Conservation (phyloP, 331 rosid genomes). For the Saraca asoca region DNA sequence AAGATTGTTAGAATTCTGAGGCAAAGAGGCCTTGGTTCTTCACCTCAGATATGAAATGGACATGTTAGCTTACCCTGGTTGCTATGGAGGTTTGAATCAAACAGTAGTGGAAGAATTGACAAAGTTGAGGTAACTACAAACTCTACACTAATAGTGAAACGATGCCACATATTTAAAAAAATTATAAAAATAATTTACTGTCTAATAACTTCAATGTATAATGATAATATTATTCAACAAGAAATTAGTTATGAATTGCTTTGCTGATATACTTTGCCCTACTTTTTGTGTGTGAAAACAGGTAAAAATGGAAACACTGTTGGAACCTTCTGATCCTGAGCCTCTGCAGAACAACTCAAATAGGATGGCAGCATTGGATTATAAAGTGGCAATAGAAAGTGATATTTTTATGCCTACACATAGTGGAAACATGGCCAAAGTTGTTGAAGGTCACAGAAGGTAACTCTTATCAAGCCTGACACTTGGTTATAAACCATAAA, state of each 20-base stretch:
- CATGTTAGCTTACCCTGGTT: conserved; percentile 74
- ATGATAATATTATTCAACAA: neutral
- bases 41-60: conserved; percentile 85
- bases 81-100: conserved; percentile 54
- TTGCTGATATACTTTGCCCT: conserved; percentile 3
- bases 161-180: neutral
- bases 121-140: conserved; percentile 50
- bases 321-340: conserved; percentile 55
- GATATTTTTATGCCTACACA: conserved; percentile 67
- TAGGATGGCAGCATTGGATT: conserved; percentile 77
- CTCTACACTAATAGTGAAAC: neutral
- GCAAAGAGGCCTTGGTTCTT: conserved; percentile 67
- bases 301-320: conserved; percentile 61
- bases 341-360: conserved; percentile 63
- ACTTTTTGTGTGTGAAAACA: conserved; percentile 21
- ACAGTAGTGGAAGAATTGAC: conserved; percentile 54
- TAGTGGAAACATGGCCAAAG: conserved; percentile 76
- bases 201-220: neutral
- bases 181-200: too few species aligned
- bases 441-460: conserved; percentile 78
- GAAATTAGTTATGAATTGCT: neutral
- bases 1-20: conserved; percentile 50
- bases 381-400: conserved; percentile 63
- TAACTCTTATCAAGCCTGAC: conserved; percentile 6
- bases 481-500: too few species aligned